These are phyloP conservation scores for Sporothrix schenckii DNA, from an alignment of 2,329 filamentous ascomycete species.

Conservation along the genomic window DNA sequence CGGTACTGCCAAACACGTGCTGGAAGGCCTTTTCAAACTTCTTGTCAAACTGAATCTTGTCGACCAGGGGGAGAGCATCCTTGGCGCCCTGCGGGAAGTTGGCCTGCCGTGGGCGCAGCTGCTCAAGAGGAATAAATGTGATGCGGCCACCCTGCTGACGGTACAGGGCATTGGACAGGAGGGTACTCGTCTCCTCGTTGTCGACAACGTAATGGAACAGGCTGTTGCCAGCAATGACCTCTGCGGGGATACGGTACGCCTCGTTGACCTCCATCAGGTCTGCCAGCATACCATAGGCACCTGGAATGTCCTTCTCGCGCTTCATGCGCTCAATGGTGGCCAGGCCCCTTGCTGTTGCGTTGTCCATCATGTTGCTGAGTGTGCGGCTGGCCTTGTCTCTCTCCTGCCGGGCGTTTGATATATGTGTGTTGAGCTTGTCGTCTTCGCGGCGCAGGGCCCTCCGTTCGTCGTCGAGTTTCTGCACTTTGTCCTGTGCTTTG, in stretches of 20 bases:
- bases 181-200: conserved; percentile 82
- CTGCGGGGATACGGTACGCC: conserved; percentile 82
- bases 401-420: conserved; percentile 75
- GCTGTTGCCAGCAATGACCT: conserved; percentile 89
- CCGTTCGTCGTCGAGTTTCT: conserved; percentile 80
- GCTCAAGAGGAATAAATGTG: conserved; percentile 91
- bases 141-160: conserved; percentile 80
- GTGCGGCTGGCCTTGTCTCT: conserved; percentile 75
- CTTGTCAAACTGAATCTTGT: conserved; percentile 78
- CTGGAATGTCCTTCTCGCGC: conserved; percentile 74
- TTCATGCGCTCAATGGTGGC: conserved; percentile 85
- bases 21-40: conserved; percentile 83
- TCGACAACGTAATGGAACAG: conserved; percentile 97
- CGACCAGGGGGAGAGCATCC: conserved; percentile 84
- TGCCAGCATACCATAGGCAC: conserved; percentile 88
- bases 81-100: conserved; percentile 78
- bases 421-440: conserved; percentile 78
- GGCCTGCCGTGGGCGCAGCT: conserved; percentile 68
- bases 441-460: conserved; percentile 88
- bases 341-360: conserved; percentile 81
- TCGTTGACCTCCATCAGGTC: conserved; percentile 89
- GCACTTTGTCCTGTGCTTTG: conserved; percentile 74
- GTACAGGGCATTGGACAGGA: conserved; percentile 77
- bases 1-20: conserved; percentile 93
- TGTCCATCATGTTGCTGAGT: conserved; percentile 84